Conservation (phyloP, 805 yeast genomes). For the Komagataella pastoris region DNA sequence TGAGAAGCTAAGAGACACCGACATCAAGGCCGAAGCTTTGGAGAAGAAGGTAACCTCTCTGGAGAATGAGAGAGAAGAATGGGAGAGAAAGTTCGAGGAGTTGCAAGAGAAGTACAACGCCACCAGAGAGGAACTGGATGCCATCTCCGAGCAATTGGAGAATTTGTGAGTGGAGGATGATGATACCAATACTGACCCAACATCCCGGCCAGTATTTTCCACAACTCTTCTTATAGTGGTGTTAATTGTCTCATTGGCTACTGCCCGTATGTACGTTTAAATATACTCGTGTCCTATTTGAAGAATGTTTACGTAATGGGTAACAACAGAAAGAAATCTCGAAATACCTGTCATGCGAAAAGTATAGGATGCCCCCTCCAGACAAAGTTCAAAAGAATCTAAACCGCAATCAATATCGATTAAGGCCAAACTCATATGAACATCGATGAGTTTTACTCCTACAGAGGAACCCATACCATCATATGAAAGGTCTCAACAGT, state of each 20-base stretch:
- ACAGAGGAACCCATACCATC: neutral
- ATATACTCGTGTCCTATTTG: neutral
- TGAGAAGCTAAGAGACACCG: slow-evolving; percentile 88
- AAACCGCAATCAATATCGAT: neutral
- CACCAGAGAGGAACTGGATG: slow-evolving; percentile 91
- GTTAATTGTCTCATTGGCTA: neutral
- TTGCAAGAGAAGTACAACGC: slow-evolving; percentile 66
- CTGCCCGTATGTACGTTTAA: neutral
- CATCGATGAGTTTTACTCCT: neutral
- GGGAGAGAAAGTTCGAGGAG: slow-evolving; percentile 87
- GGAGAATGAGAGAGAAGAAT: slow-evolving; percentile 83
- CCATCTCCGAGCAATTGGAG: slow-evolving; percentile 93
- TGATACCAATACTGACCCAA: neutral
- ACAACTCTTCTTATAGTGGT: neutral
- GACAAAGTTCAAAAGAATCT: neutral
- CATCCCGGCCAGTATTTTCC: neutral
- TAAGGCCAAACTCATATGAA: neutral
- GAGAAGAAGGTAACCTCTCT: slow-evolving; percentile 88
- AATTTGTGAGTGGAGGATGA: slow-evolving; percentile 22
- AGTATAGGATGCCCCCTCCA: neutral
- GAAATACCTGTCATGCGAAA: neutral
- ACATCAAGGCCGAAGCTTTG: slow-evolving; percentile 89
- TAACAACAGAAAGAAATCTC: neutral
- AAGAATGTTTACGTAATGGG: neutral
- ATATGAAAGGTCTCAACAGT: neutral